Evolutionary conservation across 495 filamentous ascomycete genomes (phyloP), one percentile per base, ranked within the genome.

Genomic region (Hyaloscypha hepaticicola): DNA sequence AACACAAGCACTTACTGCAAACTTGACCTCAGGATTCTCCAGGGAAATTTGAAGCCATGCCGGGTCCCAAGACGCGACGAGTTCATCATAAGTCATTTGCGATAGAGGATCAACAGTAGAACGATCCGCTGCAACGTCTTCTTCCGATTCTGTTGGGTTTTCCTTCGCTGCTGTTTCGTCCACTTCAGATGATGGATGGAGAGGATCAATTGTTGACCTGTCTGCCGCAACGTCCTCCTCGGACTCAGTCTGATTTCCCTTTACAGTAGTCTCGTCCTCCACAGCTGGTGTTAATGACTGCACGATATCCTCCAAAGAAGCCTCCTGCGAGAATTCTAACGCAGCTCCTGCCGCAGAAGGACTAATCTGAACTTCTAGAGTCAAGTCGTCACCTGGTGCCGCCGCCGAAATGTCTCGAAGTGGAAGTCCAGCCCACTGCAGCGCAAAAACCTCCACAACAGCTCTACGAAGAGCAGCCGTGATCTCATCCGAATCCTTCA

Each of bases 1-100:
- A 24, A 60, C 19, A 27, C 0, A 33, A 65, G 33, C 63, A 85
- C 89, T 75, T 80, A 93, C 89, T 65, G 85, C 85, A 77, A 94
- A 93, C 72, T 90, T 92, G 67, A 90, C 70, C 9, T 74, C 72
- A 3, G 80, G 79, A 63, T 92, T 82, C 16, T 73, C 72, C 48
- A 96, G 66, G 8, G 84, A 74, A 5, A 87, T 75, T 22, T 76
- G 55, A 63, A 80, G 79, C 87, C 85, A 90, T 60, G 69, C 72
- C 1, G 71, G 63, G 60, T 77, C 75, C 80, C 80, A 82, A 3
- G 52, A 69, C 21, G 57, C 61, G 16, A 71, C 29, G 22, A 69
- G 55, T n/a, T 63, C 66, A 16, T 29, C 31, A 41, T 66, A 71
- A 3, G 60, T 61, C 2, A 31, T 28, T 60, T 64, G 25, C 9